A percentile compares a stretch with the other conserved stretches of the same genome.
Conservation (phyloP, 2,329 filamentous ascomycete species). For the Botryosphaeria dothidea region DNA sequence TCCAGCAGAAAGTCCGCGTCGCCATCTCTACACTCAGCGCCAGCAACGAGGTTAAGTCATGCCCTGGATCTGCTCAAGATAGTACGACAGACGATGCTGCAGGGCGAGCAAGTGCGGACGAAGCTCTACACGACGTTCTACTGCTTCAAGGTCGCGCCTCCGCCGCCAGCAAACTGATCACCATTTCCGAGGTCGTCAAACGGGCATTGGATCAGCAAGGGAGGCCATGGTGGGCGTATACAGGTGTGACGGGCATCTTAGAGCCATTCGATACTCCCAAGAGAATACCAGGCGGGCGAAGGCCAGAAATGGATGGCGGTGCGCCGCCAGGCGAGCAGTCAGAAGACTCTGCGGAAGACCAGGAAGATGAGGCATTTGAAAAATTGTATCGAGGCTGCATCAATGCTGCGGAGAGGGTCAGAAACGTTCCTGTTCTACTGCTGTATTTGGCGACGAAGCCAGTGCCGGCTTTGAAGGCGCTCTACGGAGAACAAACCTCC, state of each 20-base stretch:
- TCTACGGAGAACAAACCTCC: constrained; percentile 35
- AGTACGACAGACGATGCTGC: not conserved
- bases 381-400: constrained; percentile 51
- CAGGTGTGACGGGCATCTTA: constrained; percentile 29
- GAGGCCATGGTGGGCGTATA: constrained; percentile 47
- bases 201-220: constrained; percentile 43
- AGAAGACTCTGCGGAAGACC: constrained; percentile 19
- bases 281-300: not conserved
- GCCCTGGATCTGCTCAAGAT: not conserved
- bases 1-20: constrained; percentile 14
- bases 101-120: not conserved
- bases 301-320: not conserved
- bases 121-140: not conserved
- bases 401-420: constrained; percentile 48
- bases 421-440: constrained; percentile 57
- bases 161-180: constrained; percentile 64
- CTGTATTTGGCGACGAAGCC: constrained; percentile 59
- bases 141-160: constrained; percentile 11
- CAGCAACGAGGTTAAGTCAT: not conserved
- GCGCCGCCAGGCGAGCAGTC: not conserved
- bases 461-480: constrained; percentile 57
- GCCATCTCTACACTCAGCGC: not conserved
- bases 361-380: constrained; percentile 56
- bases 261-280: constrained; percentile 20
- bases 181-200: constrained; percentile 63